Conservation (phyloP, 345 rosid genomes). For the Salix dunnii region DNA sequence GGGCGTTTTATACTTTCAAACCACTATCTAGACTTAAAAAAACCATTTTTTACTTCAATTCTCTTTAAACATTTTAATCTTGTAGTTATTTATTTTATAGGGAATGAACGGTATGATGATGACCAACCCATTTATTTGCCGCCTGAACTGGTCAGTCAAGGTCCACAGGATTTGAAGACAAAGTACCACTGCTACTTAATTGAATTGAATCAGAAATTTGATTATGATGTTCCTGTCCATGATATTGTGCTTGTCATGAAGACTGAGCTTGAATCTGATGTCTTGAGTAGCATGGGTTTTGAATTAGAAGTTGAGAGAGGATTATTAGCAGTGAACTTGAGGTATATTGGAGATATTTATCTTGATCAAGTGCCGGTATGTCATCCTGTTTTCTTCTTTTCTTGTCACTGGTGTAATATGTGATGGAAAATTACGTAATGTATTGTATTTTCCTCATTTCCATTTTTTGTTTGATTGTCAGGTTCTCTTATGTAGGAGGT, state of each 20-base stretch:
- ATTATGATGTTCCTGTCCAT: slow-evolving; percentile 34
- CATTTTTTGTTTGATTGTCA: slow-evolving; percentile 23
- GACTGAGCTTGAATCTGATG: slow-evolving; percentile 48
- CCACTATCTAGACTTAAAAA: background rate
- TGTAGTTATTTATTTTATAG: slow-evolving; percentile 26
- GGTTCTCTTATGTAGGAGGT: slow-evolving; percentile 63
- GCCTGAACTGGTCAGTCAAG: slow-evolving; percentile 50
- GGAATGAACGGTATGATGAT: slow-evolving; percentile 32
- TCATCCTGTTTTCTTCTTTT: background rate
- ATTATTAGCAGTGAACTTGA: slow-evolving; percentile 40
- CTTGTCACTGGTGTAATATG: background rate
- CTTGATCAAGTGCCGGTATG: slow-evolving; percentile 47
- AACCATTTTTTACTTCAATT: background rate
- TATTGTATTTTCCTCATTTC: background rate
- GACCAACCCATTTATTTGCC: slow-evolving; percentile 76
- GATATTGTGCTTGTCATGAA: slow-evolving; percentile 58
- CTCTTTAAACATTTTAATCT: background rate
- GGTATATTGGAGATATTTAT: slow-evolving; percentile 40
- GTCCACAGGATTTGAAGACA: slow-evolving; percentile 14
- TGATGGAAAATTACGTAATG: background rate
- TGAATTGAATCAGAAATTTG: slow-evolving; percentile 43
- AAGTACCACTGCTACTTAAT: slow-evolving; percentile 56
- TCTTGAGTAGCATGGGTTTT: slow-evolving; percentile 28
- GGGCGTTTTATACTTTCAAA: background rate
- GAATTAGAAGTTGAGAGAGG: slow-evolving; percentile 58